A percentile compares a stretch with the other conserved stretches of the same genome.
phyloP scores from a whole-genome alignment of 2,329 filamentous ascomycete genomes.

The Proliferodiscus dingleyae region DNA sequence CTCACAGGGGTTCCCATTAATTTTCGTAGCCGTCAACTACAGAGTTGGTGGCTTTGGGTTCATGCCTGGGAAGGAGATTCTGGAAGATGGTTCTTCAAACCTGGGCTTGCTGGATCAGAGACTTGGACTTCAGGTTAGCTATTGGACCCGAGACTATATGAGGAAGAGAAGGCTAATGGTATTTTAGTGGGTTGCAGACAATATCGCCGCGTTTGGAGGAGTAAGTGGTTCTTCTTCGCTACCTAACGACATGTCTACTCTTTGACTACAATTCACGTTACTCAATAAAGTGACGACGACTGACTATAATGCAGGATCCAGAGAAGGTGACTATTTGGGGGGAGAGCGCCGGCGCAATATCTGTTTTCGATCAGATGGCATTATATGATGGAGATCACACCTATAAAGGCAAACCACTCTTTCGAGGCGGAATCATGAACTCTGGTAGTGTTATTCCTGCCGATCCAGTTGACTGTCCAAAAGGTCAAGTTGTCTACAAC shows the following conservation, averaged over 20 bases:
- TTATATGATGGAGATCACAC: slow-evolving; percentile 67
- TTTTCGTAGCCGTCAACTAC: slow-evolving; percentile 77
- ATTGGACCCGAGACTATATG: too few relatives aligned
- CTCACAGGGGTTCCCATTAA: slow-evolving; percentile 53
- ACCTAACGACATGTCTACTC: too few relatives aligned
- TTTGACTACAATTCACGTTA: too few relatives aligned
- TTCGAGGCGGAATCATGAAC: slow-evolving; percentile 75
- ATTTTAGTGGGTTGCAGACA: slow-evolving; percentile 75
- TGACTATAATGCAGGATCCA: too few relatives aligned
- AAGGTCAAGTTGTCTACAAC: slow-evolving; percentile 62
- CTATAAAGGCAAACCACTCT: slow-evolving; percentile 71
- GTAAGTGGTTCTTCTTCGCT: too few relatives aligned
- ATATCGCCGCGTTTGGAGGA: slow-evolving; percentile 73
- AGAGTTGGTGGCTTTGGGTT: slow-evolving; percentile 72
- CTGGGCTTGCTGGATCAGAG: slow-evolving; percentile 69
- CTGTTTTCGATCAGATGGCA: slow-evolving; percentile 70
- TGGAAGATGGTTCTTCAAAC: slow-evolving; percentile 63
- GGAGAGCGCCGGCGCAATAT: slow-evolving; percentile 59
- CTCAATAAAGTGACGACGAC: too few relatives aligned
- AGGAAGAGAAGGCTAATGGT: too few relatives aligned
- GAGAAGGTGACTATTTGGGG: slow-evolving; percentile 41
- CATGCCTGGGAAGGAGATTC: slow-evolving; percentile 62
- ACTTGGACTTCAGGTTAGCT: slow-evolving; percentile 63
- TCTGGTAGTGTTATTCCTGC: slow-evolving; percentile 62
- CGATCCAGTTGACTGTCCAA: slow-evolving; percentile 58